Evolutionary conservation across 352 stramenopile genomes (phyloP).

Genomic region (Globisporangium lucens): DNA sequence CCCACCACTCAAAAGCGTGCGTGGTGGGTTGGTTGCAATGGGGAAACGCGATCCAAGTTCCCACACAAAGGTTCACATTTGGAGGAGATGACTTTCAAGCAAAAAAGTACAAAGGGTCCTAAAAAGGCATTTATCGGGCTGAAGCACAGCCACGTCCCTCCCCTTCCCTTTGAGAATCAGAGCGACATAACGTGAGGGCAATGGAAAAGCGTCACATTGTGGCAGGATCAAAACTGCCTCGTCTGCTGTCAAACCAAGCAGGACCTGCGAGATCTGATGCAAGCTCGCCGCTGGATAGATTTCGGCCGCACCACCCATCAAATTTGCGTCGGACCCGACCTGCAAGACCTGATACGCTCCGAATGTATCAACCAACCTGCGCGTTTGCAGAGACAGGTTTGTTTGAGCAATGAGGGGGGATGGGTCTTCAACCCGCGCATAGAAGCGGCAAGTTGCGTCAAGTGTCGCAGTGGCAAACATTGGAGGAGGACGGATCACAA

Average conservation of each 20-base stretch:
- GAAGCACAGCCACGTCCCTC: neutral
- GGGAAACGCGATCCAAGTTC: neutral
- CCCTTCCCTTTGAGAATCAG: neutral
- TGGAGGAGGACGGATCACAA: neutral
- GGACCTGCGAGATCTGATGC: neutral
- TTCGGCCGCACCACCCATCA: neutral
- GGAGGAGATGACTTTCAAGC: neutral
- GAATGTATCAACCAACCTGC: slow-evolving; percentile 7
- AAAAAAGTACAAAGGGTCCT: neutral
- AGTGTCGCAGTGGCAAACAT: neutral
- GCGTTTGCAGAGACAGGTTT: neutral
- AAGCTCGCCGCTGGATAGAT: neutral
- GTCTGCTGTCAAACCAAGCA: slow-evolving; percentile 10
- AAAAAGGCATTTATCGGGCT: neutral
- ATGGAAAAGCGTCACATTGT: slow-evolving; percentile 12
- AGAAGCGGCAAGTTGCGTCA: neutral
- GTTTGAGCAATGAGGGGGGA: neutral
- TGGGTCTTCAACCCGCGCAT: neutral
- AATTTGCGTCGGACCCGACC: neutral
- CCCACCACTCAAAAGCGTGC: neutral
- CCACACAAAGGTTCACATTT: neutral
- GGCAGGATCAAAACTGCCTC: neutral
- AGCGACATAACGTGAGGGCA: slow-evolving; percentile 7
- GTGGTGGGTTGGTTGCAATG: no score
- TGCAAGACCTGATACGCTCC: slow-evolving; percentile 3